Base-by-base conservation (phyloP, 2,329 filamentous ascomycete genomes). In the Triangularia setosa region DNA sequence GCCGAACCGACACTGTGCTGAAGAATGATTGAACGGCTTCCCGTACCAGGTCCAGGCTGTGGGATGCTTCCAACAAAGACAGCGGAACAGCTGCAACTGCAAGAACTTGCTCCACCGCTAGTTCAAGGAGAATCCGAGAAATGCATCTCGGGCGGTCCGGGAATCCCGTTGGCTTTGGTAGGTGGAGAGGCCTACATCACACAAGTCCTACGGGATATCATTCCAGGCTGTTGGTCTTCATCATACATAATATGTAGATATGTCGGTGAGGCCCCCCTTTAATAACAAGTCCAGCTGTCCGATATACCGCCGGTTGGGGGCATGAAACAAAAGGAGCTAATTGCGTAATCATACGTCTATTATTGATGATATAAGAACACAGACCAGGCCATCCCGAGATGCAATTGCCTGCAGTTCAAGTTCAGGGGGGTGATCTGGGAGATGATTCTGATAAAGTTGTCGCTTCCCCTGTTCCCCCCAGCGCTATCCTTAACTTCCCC, bases 71-170 rank as follows among this genome's bases (percentile, higher is more conserved):
- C 65, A 67, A 63, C 35, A 21, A 23, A 18, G 33, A n/a, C 35
- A 18, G 18, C 33, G 33, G 33, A 12, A n/a, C 33, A n/a, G 33
- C 33, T 40, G 33, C 33, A 40, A 40, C 33, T 40, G 33, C 33
- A 40, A 40, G 12, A 8, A 12, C 11, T 12, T 40, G 16, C 40
- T 48, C 40, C 40, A 48, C 40, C 40, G 40, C 40, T 48, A 48
- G 40, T 48, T n/a, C 40, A 48, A 48, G 40, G 18, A 21, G 18
- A 48, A 48, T 48, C 12, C 40, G 40, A 48, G 30, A 48, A 28
- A 30, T 27, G 33, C 23, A 63, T 61, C 28, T 60, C 59, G 59
- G 65, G 23, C 65, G 65, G 63, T 65, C 58, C 27, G 55, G 57
- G 61, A 60, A 55, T 7, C 12, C 25, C 52, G 52, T 4, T 27